Percentiles rank a stretch among this genome's conserved stretches.
Conservation (phyloP, 768 basidiomycete species). For the Lyophyllum shimeji region DNA sequence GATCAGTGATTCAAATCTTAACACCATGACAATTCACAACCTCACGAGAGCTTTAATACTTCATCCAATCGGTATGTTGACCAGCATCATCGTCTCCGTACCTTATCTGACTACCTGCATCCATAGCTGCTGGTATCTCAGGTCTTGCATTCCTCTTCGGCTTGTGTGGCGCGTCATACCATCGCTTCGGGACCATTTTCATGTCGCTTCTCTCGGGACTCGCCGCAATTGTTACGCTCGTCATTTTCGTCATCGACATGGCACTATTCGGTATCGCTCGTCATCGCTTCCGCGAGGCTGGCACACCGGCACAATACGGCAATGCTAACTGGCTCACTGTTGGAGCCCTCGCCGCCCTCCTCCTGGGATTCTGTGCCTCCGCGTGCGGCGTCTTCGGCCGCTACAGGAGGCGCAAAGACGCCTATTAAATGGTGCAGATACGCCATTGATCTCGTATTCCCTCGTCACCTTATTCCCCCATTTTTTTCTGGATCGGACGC, state of each 20-base stretch:
- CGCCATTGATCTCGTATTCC: neutral
- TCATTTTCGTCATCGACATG: constrained; percentile 79
- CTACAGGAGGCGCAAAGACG: constrained; percentile 46
- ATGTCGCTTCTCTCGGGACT: constrained; percentile 72
- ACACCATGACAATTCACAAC: constrained; percentile 57
- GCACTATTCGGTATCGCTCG: constrained; percentile 74
- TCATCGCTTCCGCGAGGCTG: constrained; percentile 50
- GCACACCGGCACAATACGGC: constrained; percentile 57
- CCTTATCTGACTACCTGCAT: neutral
- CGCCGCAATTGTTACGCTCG: constrained; percentile 63
- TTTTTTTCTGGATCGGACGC: neutral
- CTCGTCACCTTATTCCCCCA: neutral
- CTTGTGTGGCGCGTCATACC: constrained; percentile 61
- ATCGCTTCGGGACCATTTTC: constrained; percentile 71
- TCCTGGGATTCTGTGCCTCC: constrained; percentile 65
- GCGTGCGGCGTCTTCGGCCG: constrained; percentile 67
- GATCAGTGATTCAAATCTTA: constrained; percentile 30
- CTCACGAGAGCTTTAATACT: constrained; percentile 75
- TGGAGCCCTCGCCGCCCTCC: constrained; percentile 66
- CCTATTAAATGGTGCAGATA: constrained; percentile 9
- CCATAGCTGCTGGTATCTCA: constrained; percentile 59
- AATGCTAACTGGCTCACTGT: constrained; percentile 85
- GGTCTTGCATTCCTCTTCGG: constrained; percentile 69
- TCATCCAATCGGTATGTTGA: constrained; percentile 68
- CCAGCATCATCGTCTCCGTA: constrained; percentile 3